Evolutionary conservation across 306 rosid genomes (phyloP).

Genomic region (Datisca glomerata): DNA sequence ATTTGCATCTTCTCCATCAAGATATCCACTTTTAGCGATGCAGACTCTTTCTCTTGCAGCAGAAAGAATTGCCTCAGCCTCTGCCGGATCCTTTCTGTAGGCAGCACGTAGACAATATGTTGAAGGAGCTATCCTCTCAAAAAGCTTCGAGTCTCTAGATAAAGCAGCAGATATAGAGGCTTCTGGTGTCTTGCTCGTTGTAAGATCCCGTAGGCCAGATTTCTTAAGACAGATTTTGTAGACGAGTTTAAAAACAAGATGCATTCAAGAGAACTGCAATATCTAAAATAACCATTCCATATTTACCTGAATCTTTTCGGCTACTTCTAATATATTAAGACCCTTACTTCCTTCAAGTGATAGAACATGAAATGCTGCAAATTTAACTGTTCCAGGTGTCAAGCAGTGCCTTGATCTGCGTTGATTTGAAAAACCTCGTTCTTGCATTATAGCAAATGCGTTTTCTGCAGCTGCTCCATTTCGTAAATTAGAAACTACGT

Average conservation of each 20-base stretch:
- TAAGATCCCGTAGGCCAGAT: slow-evolving; percentile 77
- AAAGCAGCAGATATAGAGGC: slow-evolving; percentile 73
- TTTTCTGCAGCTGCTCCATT: slow-evolving; percentile 64
- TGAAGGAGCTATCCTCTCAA: slow-evolving; percentile 76
- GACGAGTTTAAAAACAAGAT: slow-evolving; percentile 7
- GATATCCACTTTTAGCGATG: slow-evolving; percentile 32
- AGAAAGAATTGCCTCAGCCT: slow-evolving; percentile 50
- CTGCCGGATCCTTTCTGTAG: slow-evolving; percentile 55
- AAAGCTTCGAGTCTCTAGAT: slow-evolving; percentile 73
- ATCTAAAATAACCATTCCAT: slow-evolving; percentile 1
- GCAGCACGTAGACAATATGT: slow-evolving; percentile 63
- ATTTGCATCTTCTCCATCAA: slow-evolving; percentile 43
- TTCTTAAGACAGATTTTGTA: slow-evolving; percentile 26
- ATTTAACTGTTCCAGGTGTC: slow-evolving; percentile 83
- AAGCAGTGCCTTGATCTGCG: slow-evolving; percentile 56
- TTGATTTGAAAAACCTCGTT: slow-evolving; percentile 43
- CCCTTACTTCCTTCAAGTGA: slow-evolving; percentile 72
- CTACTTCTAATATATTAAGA: slow-evolving; percentile 60
- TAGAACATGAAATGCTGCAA: slow-evolving; percentile 83
- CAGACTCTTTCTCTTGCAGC: slow-evolving; percentile 58
- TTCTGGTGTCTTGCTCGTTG: slow-evolving; percentile 78
- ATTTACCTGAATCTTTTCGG: slow-evolving; percentile 71
- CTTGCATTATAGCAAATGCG: slow-evolving; percentile 65
- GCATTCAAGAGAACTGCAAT: background rate
- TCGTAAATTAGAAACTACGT: slow-evolving; percentile 46